Evolutionary conservation across 805 yeast species (phyloP), one percentile per base, ranked within the genome.

Genomic region (Kluyveromyces aestuarii): DNA sequence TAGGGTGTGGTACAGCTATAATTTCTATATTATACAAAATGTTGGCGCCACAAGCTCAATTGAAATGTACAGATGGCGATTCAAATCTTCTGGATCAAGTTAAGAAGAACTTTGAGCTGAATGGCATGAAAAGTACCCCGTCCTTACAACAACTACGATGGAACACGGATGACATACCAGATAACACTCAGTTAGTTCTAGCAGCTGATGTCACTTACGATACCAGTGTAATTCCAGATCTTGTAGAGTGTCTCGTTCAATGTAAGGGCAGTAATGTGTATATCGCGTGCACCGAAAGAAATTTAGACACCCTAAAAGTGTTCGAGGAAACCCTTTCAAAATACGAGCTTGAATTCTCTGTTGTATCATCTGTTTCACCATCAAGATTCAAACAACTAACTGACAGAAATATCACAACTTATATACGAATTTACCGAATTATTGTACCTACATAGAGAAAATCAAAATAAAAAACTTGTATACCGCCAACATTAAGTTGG

Each of bases 121-220:
- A 85, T 59, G 62, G 57, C 1, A 49, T 69, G 1, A 41, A 58
- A 17, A 19, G 56, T 2, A 46, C 49, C 4, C 27, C 63, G 14
- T 52, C 50, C 16, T 64, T 71, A 39, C 76, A 70, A 39, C 65
- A 75, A 37, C 55, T 81, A 7, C 76, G 87, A 82, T 89, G 95
- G 76, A 73, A 76, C 1, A 67, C 67, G 37, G 77, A 73, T 41
- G 56, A 58, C 8, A 57, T 74, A 1, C 77, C 77, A 2, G 58
- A 64, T 0, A 48, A 57, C 10, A 63, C 71, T 2, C 80, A 82
- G 55, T 63, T 81, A 1, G 67, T 88, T 0, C 59, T 87, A 3
- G 96, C 90, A 0, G 93, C 96, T 0, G 98, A 90, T 64, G 87
- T 90, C 13, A 87, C 96, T 0, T 90, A 86, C 64, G 97, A 90